These are phyloP conservation scores for Septoria petroselini DNA, from an alignment of 2,329 filamentous ascomycete genomes.

Conservation along the genomic window DNA sequence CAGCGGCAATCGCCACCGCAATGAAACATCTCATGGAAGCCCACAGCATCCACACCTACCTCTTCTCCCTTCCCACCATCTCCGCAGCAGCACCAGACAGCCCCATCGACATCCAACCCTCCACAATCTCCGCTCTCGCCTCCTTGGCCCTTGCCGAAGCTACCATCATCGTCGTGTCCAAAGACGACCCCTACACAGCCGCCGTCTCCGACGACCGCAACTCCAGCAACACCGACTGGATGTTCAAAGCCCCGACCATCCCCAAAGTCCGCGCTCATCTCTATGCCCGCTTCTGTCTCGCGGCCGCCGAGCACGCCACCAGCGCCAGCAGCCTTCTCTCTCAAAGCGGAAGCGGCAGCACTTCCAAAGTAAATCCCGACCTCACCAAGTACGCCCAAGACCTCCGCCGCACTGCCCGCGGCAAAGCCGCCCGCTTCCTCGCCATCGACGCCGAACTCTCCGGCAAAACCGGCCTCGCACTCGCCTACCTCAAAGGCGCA, in stretches of 20 bases:
- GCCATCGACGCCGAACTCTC: constrained; percentile 83
- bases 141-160: constrained; percentile 79
- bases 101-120: constrained; percentile 43
- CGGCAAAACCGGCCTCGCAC: constrained; percentile 75
- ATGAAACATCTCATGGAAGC: constrained; percentile 76
- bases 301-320: constrained; percentile 81
- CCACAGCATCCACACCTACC: constrained; percentile 71
- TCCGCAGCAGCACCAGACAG: constrained; percentile 46
- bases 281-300: constrained; percentile 82
- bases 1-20: constrained; percentile 66
- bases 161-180: constrained; percentile 82
- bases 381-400: constrained; percentile 73
- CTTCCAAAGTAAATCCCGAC: constrained; percentile 54
- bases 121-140: constrained; percentile 46
- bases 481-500: constrained; percentile 81
- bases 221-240: constrained; percentile 86
- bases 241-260: constrained; percentile 86
- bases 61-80: constrained; percentile 51
- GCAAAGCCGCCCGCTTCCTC: constrained; percentile 85
- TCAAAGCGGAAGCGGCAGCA: constrained; percentile 45
- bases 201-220: constrained; percentile 78
- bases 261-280: constrained; percentile 85
- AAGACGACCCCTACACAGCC: constrained; percentile 89
- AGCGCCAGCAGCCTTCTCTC: constrained; percentile 59
- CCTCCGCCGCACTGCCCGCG: constrained; percentile 69